phyloP scores from a whole-genome alignment of 129 eudicot genomes.

The Ambrosia trifida region DNA sequence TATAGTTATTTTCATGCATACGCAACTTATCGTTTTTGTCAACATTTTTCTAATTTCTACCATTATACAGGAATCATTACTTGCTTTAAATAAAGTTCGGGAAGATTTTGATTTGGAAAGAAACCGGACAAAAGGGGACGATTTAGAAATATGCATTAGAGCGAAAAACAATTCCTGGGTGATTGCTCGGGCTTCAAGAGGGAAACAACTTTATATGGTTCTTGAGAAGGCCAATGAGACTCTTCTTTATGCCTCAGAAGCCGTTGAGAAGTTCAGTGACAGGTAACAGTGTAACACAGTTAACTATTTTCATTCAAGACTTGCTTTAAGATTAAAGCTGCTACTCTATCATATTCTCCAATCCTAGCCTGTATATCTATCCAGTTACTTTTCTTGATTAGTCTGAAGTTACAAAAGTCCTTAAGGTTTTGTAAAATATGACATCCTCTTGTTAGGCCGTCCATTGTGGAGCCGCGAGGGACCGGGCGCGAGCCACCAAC shows the following conservation, averaged over 20 bases:
- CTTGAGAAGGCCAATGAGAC: constrained; percentile 94
- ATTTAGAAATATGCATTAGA: constrained; percentile 75
- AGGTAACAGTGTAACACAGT: constrained; percentile 72
- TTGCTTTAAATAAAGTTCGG: constrained; percentile 70
- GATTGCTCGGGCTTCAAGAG: constrained; percentile 74
- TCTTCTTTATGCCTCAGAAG: constrained; percentile 94
- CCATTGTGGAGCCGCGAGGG: too few relatives aligned
- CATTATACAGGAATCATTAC: constrained; percentile 68
- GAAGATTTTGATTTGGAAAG: constrained; percentile 88
- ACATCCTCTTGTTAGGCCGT: not conserved
- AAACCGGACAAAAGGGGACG: constrained; percentile 56
- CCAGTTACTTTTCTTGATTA: not conserved
- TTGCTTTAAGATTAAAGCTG: not conserved
- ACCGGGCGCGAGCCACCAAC: too few relatives aligned
- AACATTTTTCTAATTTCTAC: not conserved
- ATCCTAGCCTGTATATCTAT: not conserved
- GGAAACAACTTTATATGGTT: constrained; percentile 88
- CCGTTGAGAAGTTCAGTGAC: constrained; percentile 90
- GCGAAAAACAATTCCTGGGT: constrained; percentile 96
- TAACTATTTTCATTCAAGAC: constrained; percentile 1
- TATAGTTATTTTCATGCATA: not conserved
- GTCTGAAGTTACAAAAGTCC: not conserved
- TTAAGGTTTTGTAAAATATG: not conserved
- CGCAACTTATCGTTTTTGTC: not conserved
- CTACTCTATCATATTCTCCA: not conserved